phyloP scores from a whole-genome alignment of 2,329 filamentous ascomycete species.

The Trichoderma breve region DNA sequence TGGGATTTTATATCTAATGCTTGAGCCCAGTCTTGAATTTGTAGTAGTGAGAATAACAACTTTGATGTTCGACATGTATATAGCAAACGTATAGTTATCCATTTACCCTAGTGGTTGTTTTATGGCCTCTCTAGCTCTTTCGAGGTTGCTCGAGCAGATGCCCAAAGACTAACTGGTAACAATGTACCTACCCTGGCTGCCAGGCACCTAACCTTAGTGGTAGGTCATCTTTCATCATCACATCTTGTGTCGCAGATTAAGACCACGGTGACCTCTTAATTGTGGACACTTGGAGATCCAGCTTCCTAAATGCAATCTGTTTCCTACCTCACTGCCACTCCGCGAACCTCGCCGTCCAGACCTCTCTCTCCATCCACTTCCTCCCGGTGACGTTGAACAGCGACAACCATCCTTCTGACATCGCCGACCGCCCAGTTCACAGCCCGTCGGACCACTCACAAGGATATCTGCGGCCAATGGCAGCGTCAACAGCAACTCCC shows the following conservation, averaged over 20 bases:
- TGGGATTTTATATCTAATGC: not conserved
- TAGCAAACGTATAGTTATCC: not conserved
- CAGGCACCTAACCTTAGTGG: not conserved
- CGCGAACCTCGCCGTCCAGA: not conserved
- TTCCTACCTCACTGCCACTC: not conserved
- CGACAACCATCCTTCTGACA: not conserved
- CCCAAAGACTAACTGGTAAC: not conserved
- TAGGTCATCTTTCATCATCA: not conserved
- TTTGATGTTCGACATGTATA: not conserved
- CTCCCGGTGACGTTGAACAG: not conserved
- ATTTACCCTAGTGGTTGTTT: not conserved
- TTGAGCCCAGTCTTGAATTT: not conserved
- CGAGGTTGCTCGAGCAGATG: not conserved
- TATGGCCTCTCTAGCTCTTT: not conserved
- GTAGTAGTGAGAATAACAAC: not conserved
- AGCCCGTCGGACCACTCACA: not conserved
- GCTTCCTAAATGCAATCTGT: not conserved
- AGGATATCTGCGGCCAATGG: slow-evolving; percentile 2
- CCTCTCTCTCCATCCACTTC: not conserved
- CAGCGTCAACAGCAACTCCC: slow-evolving; percentile 30
- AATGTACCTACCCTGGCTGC: not conserved
- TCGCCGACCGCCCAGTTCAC: not conserved
- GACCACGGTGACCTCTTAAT: not conserved
- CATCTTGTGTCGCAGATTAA: not conserved
- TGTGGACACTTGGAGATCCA: not conserved